Base-by-base conservation (phyloP, 305 asterid genomes). In the Solanum hybrid region DNA sequence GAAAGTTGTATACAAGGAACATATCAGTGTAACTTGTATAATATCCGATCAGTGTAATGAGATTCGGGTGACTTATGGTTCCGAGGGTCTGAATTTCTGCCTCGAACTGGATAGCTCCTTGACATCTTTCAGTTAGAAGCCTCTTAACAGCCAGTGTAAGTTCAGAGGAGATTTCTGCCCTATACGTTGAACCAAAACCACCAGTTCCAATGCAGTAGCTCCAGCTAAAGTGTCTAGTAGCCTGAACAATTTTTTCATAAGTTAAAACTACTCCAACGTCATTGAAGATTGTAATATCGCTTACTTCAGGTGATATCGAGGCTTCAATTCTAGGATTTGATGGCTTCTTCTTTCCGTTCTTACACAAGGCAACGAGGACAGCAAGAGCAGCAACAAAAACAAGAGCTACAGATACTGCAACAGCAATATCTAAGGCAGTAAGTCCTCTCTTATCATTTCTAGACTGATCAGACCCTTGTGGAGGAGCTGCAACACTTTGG, bases 31-130 rank as follows among this genome's bases (percentile, higher is more conserved):
- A 91, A 32, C 91, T 80, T n/a, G 79, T 79, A 22, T 90, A 91
- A 89, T 92, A 94, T 2, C 97, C 97, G 3, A 94, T 89, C 73
- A 95, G 82, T 0, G 98, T 95, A 41, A 94, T 93, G 86, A 95
- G 92, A 57, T 94, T 92, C 0, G 93, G 95, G 90, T 95, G 96
- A 1, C 45, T 81, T 33, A 93, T 76, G 39, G 90, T 87, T 5
- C 94, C 92, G 0, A 95, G 94, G 57, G 90, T 89, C 38, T 26
- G 87, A 57, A 95, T 91, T 93, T 95, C 96, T 0, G 96, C 95
- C 10, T 91, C 87, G 87, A 94, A 93, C 92, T 95, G 96, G 9
- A 70, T 86, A 20, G 92, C 87, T 14, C 96, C 98, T 85, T 92
- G 94, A 86, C 91, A 89, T 85, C 95, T 79, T 84, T 91, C 94